Conservation (phyloP, 1,139 yeast species). For the Hyphopichia khmerensis region DNA sequence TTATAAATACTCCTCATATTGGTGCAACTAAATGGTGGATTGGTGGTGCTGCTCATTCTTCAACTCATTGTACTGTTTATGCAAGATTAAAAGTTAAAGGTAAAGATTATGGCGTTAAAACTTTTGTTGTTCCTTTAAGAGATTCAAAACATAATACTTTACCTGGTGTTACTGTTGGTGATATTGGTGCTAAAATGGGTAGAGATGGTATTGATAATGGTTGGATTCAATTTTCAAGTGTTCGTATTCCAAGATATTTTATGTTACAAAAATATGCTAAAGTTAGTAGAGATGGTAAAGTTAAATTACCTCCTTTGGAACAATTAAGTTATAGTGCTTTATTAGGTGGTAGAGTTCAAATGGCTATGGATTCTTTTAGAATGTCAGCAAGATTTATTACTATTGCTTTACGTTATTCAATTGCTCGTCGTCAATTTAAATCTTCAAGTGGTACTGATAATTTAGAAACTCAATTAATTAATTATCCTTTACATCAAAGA, state of each 20-base stretch:
- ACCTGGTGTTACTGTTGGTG: conserved; percentile 48
- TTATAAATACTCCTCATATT: conserved; percentile 48
- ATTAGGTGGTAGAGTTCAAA: conserved; percentile 45
- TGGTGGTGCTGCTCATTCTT: conserved; percentile 53
- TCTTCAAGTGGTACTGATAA: conserved; percentile 26
- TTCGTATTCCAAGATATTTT: conserved; percentile 45
- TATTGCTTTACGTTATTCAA: conserved; percentile 45
- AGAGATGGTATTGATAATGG: conserved; percentile 52
- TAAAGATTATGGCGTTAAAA: conserved; percentile 49
- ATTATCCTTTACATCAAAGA: conserved; percentile 49
- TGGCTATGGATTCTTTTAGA: conserved; percentile 47
- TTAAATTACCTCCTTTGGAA: conserved; percentile 44
- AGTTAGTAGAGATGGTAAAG: conserved; percentile 41
- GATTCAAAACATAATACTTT: conserved; percentile 42
- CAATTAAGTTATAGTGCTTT: conserved; percentile 49
- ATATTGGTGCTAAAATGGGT: conserved; percentile 52
- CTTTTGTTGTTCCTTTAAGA: conserved; percentile 49
- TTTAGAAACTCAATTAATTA: conserved; percentile 40
- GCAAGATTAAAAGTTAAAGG: conserved; percentile 46
- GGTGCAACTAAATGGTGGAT: conserved; percentile 57
- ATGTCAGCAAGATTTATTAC: conserved; percentile 42
- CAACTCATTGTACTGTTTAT: conserved; percentile 44
- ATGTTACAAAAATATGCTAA: conserved; percentile 51
- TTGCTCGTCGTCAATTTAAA: conserved; percentile 47
- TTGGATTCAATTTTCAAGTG: conserved; percentile 49